A percentile compares a stretch with the other conserved stretches of the same genome.
Conservation (phyloP, 2,329 filamentous ascomycete genomes). For the Exophiala xenobiotica region DNA sequence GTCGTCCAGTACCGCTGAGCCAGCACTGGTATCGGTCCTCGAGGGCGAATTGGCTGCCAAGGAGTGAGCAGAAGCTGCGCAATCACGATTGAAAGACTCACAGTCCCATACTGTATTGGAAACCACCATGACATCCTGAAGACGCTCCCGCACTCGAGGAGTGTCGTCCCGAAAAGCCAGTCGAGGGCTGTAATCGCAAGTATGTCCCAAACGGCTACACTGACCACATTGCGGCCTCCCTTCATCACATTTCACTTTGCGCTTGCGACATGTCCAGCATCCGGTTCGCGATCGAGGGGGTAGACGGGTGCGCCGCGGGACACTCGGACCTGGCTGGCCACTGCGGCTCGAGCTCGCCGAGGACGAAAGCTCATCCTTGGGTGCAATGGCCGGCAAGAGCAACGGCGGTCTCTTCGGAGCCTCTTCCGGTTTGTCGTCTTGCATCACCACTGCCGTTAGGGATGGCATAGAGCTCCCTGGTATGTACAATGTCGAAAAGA, state of each 20-base stretch:
- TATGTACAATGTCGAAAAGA: background rate
- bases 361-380: conserved; percentile 40
- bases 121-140: conserved; percentile 51
- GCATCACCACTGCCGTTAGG: conserved; percentile 37
- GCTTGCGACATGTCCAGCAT: conserved; percentile 43
- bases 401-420: conserved; percentile 39
- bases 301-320: conserved; percentile 46
- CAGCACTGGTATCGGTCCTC: conserved; percentile 32
- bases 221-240: conserved; percentile 56
- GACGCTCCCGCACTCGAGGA: conserved; percentile 51
- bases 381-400: conserved; percentile 46
- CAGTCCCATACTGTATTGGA: conserved; percentile 58
- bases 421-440: conserved; percentile 38
- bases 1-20: conserved; percentile 42
- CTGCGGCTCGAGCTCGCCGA: conserved; percentile 36
- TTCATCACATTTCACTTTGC: conserved; percentile 58
- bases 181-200: conserved; percentile 58
- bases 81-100: conserved; percentile 38
- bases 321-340: conserved; percentile 36
- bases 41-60: conserved; percentile 35
- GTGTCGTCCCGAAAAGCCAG: conserved; percentile 57
- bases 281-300: conserved; percentile 55
- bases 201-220: conserved; percentile 56
- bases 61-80: conserved; percentile 9
- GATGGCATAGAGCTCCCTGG: conserved; percentile 36